Percentiles rank a stretch among this genome's conserved stretches.
Conservation (phyloP, 192 early-diverging fungal genomes). For the Mortierella antarctica region DNA sequence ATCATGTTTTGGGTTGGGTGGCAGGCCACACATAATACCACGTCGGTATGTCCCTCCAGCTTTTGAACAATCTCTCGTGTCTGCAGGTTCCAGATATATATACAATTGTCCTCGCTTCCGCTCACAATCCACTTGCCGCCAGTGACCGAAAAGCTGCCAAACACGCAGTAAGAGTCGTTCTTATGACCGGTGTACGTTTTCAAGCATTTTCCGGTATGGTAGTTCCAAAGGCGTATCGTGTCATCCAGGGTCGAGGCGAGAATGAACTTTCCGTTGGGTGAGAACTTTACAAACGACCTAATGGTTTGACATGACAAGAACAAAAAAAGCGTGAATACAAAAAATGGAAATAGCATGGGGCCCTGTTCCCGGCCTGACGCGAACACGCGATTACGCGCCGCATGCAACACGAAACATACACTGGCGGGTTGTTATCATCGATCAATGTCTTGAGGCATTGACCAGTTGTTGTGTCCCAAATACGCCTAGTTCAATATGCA, state of each 20-base stretch:
- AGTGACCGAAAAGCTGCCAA: slow-evolving; percentile 94
- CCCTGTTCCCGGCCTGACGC: background rate
- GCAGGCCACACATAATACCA: slow-evolving; percentile 91
- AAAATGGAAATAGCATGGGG: background rate
- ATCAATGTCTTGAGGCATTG: slow-evolving; percentile 98
- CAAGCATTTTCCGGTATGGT: slow-evolving; percentile 94
- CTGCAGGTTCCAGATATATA: slow-evolving; percentile 99
- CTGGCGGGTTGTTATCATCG: slow-evolving; percentile 94
- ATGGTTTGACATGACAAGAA: background rate
- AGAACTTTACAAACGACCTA: slow-evolving; percentile 96
- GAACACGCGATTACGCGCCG: slow-evolving; percentile 8
- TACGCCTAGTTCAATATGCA: slow-evolving; percentile 71
- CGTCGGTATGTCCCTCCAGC: slow-evolving; percentile 92
- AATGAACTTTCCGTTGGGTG: slow-evolving; percentile 99
- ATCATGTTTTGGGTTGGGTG: slow-evolving; percentile 97
- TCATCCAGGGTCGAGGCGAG: slow-evolving; percentile 94
- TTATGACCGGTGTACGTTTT: slow-evolving; percentile 93
- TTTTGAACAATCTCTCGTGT: slow-evolving; percentile 94
- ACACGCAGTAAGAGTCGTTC: slow-evolving; percentile 93
- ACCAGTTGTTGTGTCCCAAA: slow-evolving; percentile 99
- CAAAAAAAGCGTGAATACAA: background rate
- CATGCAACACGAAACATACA: slow-evolving; percentile 63
- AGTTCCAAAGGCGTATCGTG: slow-evolving; percentile 95
- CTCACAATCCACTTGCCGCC: slow-evolving; percentile 96
- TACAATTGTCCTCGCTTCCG: slow-evolving; percentile 92